Conservation (phyloP, 2,329 filamentous ascomycete species). For the Pestalotiopsis sp. region DNA sequence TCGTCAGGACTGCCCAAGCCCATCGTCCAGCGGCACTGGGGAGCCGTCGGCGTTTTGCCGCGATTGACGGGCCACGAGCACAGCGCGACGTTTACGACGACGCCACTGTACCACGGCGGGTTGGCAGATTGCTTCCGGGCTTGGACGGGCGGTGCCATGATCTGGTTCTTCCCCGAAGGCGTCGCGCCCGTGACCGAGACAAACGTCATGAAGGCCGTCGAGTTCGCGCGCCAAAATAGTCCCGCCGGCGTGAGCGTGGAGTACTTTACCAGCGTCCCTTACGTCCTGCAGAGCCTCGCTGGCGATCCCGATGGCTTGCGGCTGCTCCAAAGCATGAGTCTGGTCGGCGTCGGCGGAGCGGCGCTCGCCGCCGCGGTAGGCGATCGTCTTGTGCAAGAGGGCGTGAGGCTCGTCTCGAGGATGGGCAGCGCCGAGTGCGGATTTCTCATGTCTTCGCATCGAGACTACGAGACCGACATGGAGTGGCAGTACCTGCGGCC, state of each 20-base stretch:
- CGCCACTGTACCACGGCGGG: slow-evolving; percentile 68
- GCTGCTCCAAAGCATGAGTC: slow-evolving; percentile 53
- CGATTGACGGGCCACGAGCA: background rate
- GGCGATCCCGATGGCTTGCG: slow-evolving; percentile 43
- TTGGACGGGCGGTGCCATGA: slow-evolving; percentile 61
- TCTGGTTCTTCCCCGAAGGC: slow-evolving; percentile 66
- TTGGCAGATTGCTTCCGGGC: slow-evolving; percentile 64
- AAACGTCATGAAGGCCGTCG: slow-evolving; percentile 54
- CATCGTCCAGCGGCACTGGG: slow-evolving; percentile 60
- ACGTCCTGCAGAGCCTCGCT: slow-evolving; percentile 56
- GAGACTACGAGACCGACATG: slow-evolving; percentile 55
- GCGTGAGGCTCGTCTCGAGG: slow-evolving; percentile 61
- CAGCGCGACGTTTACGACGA: slow-evolving; percentile 63
- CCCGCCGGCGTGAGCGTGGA: slow-evolving; percentile 43
- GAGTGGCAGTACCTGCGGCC: slow-evolving; percentile 64
- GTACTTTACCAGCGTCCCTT: slow-evolving; percentile 67
- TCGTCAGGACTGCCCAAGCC: slow-evolving; percentile 66
- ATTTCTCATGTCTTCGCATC: slow-evolving; percentile 65
- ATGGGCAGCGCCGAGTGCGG: slow-evolving; percentile 70
- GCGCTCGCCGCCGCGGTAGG: slow-evolving; percentile 57
- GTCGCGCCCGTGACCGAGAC: slow-evolving; percentile 56
- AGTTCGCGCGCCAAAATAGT: slow-evolving; percentile 32
- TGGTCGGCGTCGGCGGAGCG: slow-evolving; percentile 67
- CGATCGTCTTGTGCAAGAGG: slow-evolving; percentile 49
- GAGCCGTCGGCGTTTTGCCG: slow-evolving; percentile 53